Base-by-base conservation (phyloP, 2,329 filamentous ascomycete species). In the Pseudocercospora eumusae region DNA sequence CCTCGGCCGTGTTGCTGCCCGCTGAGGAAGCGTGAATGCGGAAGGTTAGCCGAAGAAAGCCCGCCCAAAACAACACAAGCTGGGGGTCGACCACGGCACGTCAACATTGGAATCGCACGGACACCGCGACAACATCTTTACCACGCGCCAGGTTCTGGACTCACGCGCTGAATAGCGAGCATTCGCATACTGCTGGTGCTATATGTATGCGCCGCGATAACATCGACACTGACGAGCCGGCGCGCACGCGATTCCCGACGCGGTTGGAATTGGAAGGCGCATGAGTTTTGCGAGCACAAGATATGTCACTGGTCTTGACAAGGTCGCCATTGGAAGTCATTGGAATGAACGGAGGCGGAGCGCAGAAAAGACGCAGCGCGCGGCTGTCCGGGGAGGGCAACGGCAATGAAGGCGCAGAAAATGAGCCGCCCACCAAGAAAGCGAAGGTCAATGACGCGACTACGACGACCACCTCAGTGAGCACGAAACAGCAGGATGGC, bases 331-430 rank as follows among this genome's bases (percentile, higher is more conserved):
- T 82, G 64, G 76, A 79, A 75, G 70, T 74, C 31, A 76, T 82
- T 66, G 76, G 75, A 65, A 83, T 82, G 80, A 75, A 77, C 67
- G 78, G 79, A 63, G 74, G 76, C 68, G 80, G 80, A 57, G 73
- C 75, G 52, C 76, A 76, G 71, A 79, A 80, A 74, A 74, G 80
- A 70, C 74, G 78, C 69, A 82, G 80, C 68, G 78, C 76, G 67
- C 76, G 78, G 57, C 74, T 77, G 59, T 73, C 69, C 58, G 64
- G 76, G 55, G 78, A 78, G 49, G 79, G 79, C 7, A 76, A 77
- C 45, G 74, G 71, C 11, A 77, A 78, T 49, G 79, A 78, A 5
- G 76, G 76, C 49, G 75, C 70, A 9, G 79, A 80, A 28, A 78
- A 77, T 71, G 78, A 77, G 69, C 78, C 77, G 56, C 70, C 69